These are phyloP conservation scores for Fusarium sp. DNA, from an alignment of 2,329 filamentous ascomycete species.

Conservation along the genomic window DNA sequence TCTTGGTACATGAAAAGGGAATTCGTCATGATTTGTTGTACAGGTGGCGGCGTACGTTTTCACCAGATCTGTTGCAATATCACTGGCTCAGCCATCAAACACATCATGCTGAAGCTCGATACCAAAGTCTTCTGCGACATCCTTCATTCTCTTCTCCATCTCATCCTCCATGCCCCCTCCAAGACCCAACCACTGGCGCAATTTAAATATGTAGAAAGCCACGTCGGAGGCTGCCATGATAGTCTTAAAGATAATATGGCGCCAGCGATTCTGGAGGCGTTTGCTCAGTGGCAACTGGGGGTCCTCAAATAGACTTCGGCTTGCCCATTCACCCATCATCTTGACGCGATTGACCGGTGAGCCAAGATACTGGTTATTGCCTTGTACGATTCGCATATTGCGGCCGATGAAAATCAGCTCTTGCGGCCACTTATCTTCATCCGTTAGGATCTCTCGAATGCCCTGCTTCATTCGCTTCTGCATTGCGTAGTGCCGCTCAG, in stretches of 20 bases:
- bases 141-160: constrained; percentile 87
- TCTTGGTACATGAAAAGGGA: constrained; percentile 8
- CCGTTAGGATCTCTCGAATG: constrained; percentile 76
- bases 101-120: constrained; percentile 89
- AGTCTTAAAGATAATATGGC: constrained; percentile 83
- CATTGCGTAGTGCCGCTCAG: constrained; percentile 89
- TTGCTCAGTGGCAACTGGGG: constrained; percentile 71
- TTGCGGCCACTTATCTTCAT: constrained; percentile 89
- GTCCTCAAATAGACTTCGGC: constrained; percentile 82
- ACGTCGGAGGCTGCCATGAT: constrained; percentile 83
- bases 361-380: constrained; percentile 91
- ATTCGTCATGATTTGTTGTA: constrained; percentile 24
- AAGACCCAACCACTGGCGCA: constrained; percentile 80
- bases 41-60: constrained; percentile 1
- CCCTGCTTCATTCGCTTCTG: constrained; percentile 83
- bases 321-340: constrained; percentile 93
- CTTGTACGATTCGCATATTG: constrained; percentile 93
- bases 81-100: constrained; percentile 77
- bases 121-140: constrained; percentile 90
- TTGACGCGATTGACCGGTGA: constrained; percentile 93
- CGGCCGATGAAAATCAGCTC: constrained; percentile 93
- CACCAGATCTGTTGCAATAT: not conserved
- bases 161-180: constrained; percentile 95
- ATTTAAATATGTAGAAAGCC: constrained; percentile 83
- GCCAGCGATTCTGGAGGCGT: constrained; percentile 76